These are phyloP conservation scores for Xylariales sp. DNA, from an alignment of 2,329 filamentous ascomycete species.

Conservation along the genomic window DNA sequence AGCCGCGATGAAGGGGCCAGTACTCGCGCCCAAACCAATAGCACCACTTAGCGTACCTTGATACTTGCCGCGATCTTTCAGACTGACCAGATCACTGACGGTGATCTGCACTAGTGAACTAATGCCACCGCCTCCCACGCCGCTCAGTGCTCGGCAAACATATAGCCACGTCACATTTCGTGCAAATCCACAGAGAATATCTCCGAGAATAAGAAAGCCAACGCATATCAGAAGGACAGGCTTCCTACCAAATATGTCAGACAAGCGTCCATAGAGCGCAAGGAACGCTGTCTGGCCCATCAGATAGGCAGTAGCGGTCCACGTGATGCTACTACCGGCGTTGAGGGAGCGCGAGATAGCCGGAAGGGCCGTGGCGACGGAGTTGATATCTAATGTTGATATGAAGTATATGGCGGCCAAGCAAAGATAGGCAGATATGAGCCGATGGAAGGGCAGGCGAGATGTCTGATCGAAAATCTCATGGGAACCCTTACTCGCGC, in stretches of 20 bases:
- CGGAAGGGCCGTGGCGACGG: conserved; percentile 7
- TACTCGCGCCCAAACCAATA: conserved; percentile 18
- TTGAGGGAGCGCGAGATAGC: conserved; percentile 2
- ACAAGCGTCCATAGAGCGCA: conserved; percentile 6
- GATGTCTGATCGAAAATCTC: conserved; percentile 13
- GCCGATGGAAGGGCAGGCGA: conserved; percentile 14
- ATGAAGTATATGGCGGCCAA: conserved; percentile 15
- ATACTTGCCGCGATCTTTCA: conserved; percentile 31
- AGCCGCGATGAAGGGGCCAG: conserved; percentile 23
- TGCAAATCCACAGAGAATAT: conserved; percentile 21
- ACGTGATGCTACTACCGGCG: conserved; percentile 5
- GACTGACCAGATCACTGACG: conserved; percentile 29
- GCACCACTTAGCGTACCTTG: conserved; percentile 25
- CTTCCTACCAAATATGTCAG: conserved; percentile 8
- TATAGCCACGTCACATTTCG: conserved; percentile 23
- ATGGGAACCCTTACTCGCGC: no score
- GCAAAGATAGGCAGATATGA: conserved; percentile 15
- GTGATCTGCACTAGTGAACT: conserved; percentile 29
- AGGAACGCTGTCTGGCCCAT: conserved; percentile 8
- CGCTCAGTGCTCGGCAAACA: conserved; percentile 24
- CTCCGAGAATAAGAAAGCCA: conserved; percentile 2
- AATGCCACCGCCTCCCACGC: conserved; percentile 24
- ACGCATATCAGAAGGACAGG: conserved; percentile 5
- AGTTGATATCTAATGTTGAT: conserved; percentile 19
- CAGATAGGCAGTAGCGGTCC: conserved; percentile 5